Evolutionary conservation across 164 flowering plant species (phyloP).

Genomic region (Warburgia ugandensis): DNA sequence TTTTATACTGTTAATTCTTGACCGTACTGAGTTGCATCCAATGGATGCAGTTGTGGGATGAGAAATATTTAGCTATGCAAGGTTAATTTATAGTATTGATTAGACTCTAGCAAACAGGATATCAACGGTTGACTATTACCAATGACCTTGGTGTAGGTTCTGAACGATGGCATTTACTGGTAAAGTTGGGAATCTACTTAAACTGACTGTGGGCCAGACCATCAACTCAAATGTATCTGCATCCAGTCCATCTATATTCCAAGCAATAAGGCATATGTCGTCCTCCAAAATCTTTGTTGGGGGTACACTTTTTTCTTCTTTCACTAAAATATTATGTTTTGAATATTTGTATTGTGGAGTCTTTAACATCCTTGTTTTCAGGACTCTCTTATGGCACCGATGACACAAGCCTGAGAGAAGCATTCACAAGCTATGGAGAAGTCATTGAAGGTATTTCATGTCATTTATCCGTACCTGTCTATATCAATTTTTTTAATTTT

Average conservation of each 20-base stretch:
- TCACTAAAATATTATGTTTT: no score
- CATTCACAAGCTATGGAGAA: slow-evolving; percentile 33
- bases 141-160: not conserved
- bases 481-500: not conserved
- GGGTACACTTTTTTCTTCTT: slow-evolving; percentile 21
- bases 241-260: slow-evolving; percentile 31
- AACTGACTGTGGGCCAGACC: slow-evolving; percentile 24
- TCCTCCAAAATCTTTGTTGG: slow-evolving; percentile 48
- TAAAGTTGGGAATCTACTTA: slow-evolving; percentile 36
- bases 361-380: slow-evolving; percentile 7
- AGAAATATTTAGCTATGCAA: no score
- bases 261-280: slow-evolving; percentile 45
- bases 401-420: slow-evolving; percentile 32
- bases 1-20: no score
- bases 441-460: slow-evolving; percentile 44
- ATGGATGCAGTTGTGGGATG: no score
- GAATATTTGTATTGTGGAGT: no score
- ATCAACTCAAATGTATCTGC: slow-evolving; percentile 17
- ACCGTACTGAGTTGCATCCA: no score
- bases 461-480: no score
- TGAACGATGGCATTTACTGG: slow-evolving; percentile 31
- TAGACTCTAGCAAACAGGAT: not conserved
- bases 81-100: not conserved
- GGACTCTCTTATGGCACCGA: slow-evolving; percentile 40
- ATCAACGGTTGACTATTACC: no score